Percentiles rank a stretch among this genome's conserved stretches.
These are phyloP conservation scores for Ocimum tenuiflorum DNA, from an alignment of 257 asterid genomes.

Conservation along the genomic window DNA sequence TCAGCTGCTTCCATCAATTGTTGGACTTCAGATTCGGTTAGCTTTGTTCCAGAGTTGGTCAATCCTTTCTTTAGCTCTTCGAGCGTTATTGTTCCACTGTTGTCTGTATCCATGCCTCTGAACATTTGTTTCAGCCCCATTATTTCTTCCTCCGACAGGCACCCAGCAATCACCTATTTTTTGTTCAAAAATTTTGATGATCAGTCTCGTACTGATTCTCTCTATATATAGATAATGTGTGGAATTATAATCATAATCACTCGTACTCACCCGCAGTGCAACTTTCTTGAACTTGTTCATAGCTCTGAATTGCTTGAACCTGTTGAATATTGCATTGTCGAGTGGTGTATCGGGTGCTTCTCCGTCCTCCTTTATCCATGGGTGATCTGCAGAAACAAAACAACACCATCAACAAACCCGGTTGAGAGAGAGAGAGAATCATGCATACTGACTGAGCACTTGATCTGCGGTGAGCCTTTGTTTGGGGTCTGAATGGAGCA, in stretches of 20 bases:
- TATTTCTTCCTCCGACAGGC: background rate
- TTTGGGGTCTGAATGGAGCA: background rate
- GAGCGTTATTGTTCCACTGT: background rate
- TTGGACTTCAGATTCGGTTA: background rate
- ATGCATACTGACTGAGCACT: background rate
- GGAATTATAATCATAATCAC: too few relatives aligned
- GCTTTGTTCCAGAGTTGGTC: background rate
- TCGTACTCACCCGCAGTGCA: background rate
- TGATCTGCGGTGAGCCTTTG: background rate
- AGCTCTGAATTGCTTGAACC: background rate
- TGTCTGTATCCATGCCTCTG: background rate
- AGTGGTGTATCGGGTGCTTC: background rate
- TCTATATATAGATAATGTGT: background rate
- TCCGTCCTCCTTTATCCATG: background rate
- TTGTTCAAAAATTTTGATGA: background rate
- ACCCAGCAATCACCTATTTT: background rate
- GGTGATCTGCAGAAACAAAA: background rate
- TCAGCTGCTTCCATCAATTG: background rate
- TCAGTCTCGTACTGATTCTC: background rate
- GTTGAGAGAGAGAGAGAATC: background rate
- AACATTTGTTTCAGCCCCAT: background rate
- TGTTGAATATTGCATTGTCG: background rate
- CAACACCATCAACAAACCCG: background rate
- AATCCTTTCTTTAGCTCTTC: background rate
- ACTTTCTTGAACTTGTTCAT: background rate